Percentiles rank a stretch among this genome's conserved stretches.
These are phyloP conservation scores for Gynandropsis gynandra DNA, from an alignment of 345 rosid genomes.

Conservation along the genomic window DNA sequence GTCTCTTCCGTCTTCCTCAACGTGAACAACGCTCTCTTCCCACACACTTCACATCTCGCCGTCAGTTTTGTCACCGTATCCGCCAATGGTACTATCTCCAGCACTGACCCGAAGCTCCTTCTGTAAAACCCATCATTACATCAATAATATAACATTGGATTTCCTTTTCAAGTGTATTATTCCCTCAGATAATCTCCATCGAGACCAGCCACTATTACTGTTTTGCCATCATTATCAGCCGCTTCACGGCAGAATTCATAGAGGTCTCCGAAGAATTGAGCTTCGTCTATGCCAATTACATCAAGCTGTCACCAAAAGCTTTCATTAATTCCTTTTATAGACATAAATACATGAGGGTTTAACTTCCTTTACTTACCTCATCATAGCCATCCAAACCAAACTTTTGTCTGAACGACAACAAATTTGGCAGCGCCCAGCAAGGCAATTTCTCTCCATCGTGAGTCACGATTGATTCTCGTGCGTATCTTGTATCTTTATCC, in stretches of 20 bases:
- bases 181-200: conserved; percentile 88
- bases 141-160: no score
- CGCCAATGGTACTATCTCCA: conserved; percentile 69
- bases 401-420: conserved; percentile 49
- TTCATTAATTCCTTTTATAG: background rate
- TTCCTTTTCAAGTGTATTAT: no score
- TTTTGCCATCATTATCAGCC: conserved; percentile 77
- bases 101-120: conserved; percentile 78
- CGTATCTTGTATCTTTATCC: conserved; percentile 69
- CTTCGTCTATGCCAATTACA: conserved; percentile 94
- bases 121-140: conserved; percentile 27
- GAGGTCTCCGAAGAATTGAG: conserved; percentile 78
- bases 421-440: conserved; percentile 51
- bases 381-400: conserved; percentile 57
- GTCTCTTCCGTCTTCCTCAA: conserved; percentile 67
- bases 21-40: conserved; percentile 64
- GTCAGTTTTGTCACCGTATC: conserved; percentile 75
- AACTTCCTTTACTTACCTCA: conserved; percentile 29
- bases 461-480: conserved; percentile 58
- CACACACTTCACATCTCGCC: conserved; percentile 74
- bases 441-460: conserved; percentile 81
- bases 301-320: conserved; percentile 45
- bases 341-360: no score
- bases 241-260: conserved; percentile 84
- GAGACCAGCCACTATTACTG: conserved; percentile 76